phyloP scores from a whole-genome alignment of 441 rosid genomes.

The Pelargonium myrrhifolium region DNA sequence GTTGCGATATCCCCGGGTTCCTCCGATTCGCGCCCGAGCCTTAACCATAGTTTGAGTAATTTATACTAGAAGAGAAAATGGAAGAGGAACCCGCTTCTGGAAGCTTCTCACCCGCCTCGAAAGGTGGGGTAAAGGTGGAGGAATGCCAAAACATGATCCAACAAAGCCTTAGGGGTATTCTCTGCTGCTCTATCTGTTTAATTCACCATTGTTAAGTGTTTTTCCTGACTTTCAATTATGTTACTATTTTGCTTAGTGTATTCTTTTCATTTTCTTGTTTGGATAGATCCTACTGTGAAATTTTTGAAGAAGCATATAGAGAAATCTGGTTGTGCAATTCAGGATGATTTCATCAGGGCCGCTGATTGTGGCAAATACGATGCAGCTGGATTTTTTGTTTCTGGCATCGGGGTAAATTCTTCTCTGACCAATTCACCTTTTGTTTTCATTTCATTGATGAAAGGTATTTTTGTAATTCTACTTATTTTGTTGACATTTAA shows the following conservation, averaged over 20 bases:
- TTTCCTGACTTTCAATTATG: conserved; percentile 4
- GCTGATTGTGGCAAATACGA: conserved; percentile 37
- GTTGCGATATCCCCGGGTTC: too few species aligned
- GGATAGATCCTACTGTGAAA: conserved; percentile 72
- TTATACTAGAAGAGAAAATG: conserved; percentile 20
- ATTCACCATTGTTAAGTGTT: background rate
- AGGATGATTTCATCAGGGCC: conserved; percentile 65
- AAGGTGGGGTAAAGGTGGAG: conserved; percentile 22
- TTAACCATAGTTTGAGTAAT: too few species aligned
- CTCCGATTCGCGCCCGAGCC: too few species aligned
- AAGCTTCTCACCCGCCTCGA: conserved; percentile 16
- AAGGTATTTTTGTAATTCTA: background rate
- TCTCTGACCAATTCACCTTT: background rate
- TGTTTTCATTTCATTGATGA: too few species aligned
- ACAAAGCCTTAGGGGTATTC: conserved; percentile 45
- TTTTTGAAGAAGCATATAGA: conserved; percentile 72
- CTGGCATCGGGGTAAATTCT: conserved; percentile 54
- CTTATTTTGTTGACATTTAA: background rate
- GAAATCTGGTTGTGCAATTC: conserved; percentile 71
- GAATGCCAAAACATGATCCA: conserved; percentile 48
- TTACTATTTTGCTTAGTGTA: background rate
- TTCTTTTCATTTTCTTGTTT: background rate
- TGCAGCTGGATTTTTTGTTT: conserved; percentile 53
- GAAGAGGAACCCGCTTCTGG: conserved; percentile 18
- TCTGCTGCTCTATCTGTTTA: background rate